Conservation (phyloP, 2,329 filamentous ascomycete species). For the Neonectria punicea region DNA sequence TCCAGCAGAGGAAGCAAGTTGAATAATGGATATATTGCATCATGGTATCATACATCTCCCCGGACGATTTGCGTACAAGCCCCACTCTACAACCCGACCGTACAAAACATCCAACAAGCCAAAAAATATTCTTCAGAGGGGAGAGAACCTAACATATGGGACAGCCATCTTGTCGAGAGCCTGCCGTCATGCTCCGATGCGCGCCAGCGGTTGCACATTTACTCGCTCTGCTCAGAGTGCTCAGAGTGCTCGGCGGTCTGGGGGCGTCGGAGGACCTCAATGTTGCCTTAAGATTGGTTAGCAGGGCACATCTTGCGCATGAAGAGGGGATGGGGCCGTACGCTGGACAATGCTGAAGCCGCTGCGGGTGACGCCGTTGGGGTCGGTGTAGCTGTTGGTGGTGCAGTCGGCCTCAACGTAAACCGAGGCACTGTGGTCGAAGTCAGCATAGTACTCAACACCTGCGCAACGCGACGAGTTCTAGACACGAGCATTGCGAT, state of each 20-base stretch:
- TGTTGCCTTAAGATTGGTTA: slow-evolving; percentile 49
- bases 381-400: slow-evolving; percentile 73
- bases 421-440: slow-evolving; percentile 72
- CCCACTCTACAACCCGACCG: slow-evolving; percentile 35
- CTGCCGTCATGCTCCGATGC: slow-evolving; percentile 8
- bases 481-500: not conserved
- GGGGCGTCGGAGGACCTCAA: slow-evolving; percentile 59
- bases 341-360: slow-evolving; percentile 81
- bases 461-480: not conserved
- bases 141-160: slow-evolving; percentile 29
- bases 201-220: slow-evolving; percentile 7
- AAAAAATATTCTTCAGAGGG: slow-evolving; percentile 35
- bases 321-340: slow-evolving; percentile 59
- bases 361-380: slow-evolving; percentile 74
- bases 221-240: slow-evolving; percentile 39
- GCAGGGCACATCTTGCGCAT: slow-evolving; percentile 5
- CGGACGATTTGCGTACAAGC: slow-evolving; percentile 28
- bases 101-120: slow-evolving; percentile 36
- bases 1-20: not conserved
- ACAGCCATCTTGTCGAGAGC: slow-evolving; percentile 4
- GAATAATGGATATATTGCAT: slow-evolving; percentile 37
- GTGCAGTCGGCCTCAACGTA: slow-evolving; percentile 85
- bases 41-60: slow-evolving; percentile 41
- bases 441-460: slow-evolving; percentile 17
- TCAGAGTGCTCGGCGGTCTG: slow-evolving; percentile 38